A percentile compares a stretch with the other conserved stretches of the same genome.
These are phyloP conservation scores for Aspergillus intermedius DNA, from an alignment of 2,329 filamentous ascomycete species.

Conservation along the genomic window DNA sequence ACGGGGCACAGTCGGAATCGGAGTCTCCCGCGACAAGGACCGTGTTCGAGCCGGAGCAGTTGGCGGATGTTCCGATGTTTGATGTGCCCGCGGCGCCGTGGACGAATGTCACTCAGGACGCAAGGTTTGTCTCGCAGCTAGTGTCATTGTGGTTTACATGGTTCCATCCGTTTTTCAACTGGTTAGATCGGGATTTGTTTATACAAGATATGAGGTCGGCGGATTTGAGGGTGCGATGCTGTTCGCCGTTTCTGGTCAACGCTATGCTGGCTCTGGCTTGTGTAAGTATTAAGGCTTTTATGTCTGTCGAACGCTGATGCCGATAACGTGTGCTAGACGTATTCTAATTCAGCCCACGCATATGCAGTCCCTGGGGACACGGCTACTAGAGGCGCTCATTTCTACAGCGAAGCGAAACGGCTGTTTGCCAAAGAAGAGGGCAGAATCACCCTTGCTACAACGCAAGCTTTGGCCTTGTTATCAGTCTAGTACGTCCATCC, in stretches of 20 bases:
- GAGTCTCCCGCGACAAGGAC: slow-evolving; percentile 7
- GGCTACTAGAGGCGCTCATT: slow-evolving; percentile 21
- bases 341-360: slow-evolving; percentile 21
- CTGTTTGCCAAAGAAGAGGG: slow-evolving; percentile 25
- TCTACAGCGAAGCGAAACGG: slow-evolving; percentile 29
- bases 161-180: slow-evolving; percentile 25
- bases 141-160: slow-evolving; percentile 27
- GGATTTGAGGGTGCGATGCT: slow-evolving; percentile 19
- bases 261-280: slow-evolving; percentile 26
- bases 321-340: slow-evolving; percentile 13
- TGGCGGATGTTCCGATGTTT: slow-evolving; percentile 15
- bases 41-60: slow-evolving; percentile 11
- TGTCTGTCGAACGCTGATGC: neutral
- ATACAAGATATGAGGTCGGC: slow-evolving; percentile 29
- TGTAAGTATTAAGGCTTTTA: slow-evolving; percentile 14
- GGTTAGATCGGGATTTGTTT: slow-evolving; percentile 28
- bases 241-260: slow-evolving; percentile 32
- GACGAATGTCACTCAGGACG: slow-evolving; percentile 20
- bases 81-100: slow-evolving; percentile 23
- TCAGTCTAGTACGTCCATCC: slow-evolving; percentile 20
- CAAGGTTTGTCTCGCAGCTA: slow-evolving; percentile 26
- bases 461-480: slow-evolving; percentile 27
- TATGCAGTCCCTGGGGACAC: slow-evolving; percentile 13
- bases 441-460: slow-evolving; percentile 21
- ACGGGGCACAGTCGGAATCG: slow-evolving; percentile 11